Base-by-base conservation (phyloP, 352 stramenopile genomes). In the Globisporangium iwayamae region DNA sequence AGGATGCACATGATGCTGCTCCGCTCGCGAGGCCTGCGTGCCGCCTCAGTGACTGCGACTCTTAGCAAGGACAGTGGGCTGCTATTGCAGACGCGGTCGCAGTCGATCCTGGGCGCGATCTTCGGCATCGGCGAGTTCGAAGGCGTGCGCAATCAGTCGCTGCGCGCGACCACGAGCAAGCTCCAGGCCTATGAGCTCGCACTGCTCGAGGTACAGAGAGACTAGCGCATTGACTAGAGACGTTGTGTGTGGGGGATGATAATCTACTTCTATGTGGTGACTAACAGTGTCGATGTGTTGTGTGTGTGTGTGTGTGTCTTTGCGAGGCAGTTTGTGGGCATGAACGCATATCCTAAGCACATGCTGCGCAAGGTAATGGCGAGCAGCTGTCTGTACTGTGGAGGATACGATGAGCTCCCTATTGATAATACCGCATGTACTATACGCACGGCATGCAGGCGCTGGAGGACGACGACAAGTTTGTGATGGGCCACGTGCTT, bases 91-190 rank as follows among this genome's bases (percentile, higher is more conserved):
- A 47, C 60, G 46, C 76, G 83, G 32, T 73, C 72, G 43, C 78
- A 89, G 76, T 93, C 85, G 34, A 65, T 93, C 8, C 69, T 93
- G 36, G 66, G 82, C 60, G 77, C 80, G 56, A 88, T 93, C 65
- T 93, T 93, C 60, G 83, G 83, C 48, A 93, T 93, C 61, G 83
- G 83, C 52, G 83, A 93, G 71, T 93, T 91, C 63, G 83, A 93
- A 60, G 83, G 78, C 50, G 68, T 75, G 47, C 81, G 81, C 55
- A 73, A 90, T 61, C 77, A 85, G 69, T 74, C 76, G 56, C 62
- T 93, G 59, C 69, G 72, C 20, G 68, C 75, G 30, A 74, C 63
- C 48, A 89, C 78, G 43, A 80, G 78, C 71, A 91, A 89, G 71
- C 76, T 80, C 41, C 81, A 93, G 36, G 83, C 83, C 14, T 93